Base-by-base conservation (phyloP, 2,329 filamentous ascomycete species). In the Penicillium digitatum region DNA sequence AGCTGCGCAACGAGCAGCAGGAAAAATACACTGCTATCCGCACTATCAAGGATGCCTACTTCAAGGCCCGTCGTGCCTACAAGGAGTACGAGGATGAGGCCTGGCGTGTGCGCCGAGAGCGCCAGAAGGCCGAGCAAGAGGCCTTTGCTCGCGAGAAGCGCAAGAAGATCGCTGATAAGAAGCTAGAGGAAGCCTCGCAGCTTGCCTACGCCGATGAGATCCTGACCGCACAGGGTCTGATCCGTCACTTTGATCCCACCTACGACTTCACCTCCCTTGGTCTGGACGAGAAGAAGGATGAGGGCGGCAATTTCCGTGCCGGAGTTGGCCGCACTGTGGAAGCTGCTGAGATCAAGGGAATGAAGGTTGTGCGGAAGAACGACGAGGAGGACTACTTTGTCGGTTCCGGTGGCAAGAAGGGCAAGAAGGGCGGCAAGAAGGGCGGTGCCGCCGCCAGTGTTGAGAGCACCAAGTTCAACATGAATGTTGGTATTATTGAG, bases 191-290 rank as follows among this genome's bases (percentile, higher is more conserved):
- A 65, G 78, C 73, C 55, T 76, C 71, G 29, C 87, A 90, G 66
- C 91, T 88, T 16, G 94, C 94, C 49, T 99, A 90, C 80, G 82
- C 90, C 44, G 90, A 96, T 66, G 91, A 99, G 79, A 96, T 99
- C 69, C 84, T 91, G 67, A 88, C 88, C 50, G 89, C 90, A 59
- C 89, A 94, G 78, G 88, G 86, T 71, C 81, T 99, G 43, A 89
- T 97, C 65, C 86, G 87, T 64, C 93, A 93, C 82, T 93, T 97
- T 64, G 92, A 97, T 74, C 93, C 93, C 2, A 83, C 71, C 81
- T 70, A 89, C 88, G 76, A 89, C 88, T 78, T 83, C 75, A 31
- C 83, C 79, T 57, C 82, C 82, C 58, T 80, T 81, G 74, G 85
- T 79, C 65, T 74, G 48, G 71, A 73, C 22, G 72, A 72, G 55